Evolutionary conservation across 148 eudicot species (phyloP).

Genomic region (Fagopyrum esculentum): DNA sequence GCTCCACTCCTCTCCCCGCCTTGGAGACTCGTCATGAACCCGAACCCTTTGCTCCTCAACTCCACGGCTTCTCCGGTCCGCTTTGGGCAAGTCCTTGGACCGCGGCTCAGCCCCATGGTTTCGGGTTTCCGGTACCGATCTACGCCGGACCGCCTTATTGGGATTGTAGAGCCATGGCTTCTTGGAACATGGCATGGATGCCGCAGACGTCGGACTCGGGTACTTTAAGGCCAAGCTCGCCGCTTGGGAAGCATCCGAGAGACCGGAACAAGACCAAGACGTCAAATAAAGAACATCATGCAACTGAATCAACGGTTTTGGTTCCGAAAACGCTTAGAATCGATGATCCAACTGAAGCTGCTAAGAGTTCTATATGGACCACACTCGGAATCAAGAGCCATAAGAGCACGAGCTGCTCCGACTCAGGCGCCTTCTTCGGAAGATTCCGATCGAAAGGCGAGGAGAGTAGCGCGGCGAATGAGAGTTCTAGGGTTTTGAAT

Average conservation of each 20-base stretch:
- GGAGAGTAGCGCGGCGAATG: conserved; percentile 4
- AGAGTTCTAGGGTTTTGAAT: conserved; percentile 30
- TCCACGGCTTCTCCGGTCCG: background rate
- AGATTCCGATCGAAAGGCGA: conserved; percentile 7
- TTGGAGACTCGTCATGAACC: too few relatives aligned
- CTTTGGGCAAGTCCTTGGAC: background rate
- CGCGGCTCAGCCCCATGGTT: background rate
- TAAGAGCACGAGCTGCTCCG: conserved; percentile 13
- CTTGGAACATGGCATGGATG: background rate
- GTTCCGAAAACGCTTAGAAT: conserved; percentile 36
- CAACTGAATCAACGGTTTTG: conserved; percentile 15
- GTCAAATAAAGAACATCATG: background rate
- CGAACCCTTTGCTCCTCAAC: background rate
- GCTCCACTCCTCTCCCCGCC: background rate
- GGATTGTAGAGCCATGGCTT: background rate
- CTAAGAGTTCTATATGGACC: conserved; percentile 42
- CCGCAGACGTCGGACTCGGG: background rate
- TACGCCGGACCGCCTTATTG: background rate
- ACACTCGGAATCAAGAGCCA: conserved; percentile 34
- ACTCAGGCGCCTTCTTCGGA: conserved; percentile 27
- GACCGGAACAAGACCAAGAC: background rate
- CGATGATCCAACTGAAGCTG: conserved; percentile 29
- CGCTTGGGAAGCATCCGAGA: conserved; percentile 6
- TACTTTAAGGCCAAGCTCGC: background rate
- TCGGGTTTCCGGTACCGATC: background rate